These are phyloP conservation scores for Passalora sequoiae DNA, from an alignment of 2,329 filamentous ascomycete genomes.

Conservation along the genomic window DNA sequence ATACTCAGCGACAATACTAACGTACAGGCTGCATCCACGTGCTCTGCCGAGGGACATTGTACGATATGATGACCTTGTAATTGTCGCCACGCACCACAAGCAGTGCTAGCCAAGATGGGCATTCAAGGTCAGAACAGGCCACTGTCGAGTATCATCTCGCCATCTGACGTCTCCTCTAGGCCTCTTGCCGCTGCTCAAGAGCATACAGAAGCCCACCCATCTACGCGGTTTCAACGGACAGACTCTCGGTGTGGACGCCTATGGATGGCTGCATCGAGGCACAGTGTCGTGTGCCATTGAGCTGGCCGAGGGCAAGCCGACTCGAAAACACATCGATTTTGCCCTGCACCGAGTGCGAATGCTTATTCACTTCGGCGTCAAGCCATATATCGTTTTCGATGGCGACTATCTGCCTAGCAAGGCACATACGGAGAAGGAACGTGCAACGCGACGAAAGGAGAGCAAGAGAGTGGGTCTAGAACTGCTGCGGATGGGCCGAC, in stretches of 20 bases:
- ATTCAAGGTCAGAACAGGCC: slow-evolving; percentile 31
- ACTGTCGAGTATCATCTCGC: neutral
- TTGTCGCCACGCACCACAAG: neutral
- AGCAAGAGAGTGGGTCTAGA: slow-evolving; percentile 72
- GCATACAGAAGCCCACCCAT: slow-evolving; percentile 83
- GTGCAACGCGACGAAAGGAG: slow-evolving; percentile 69
- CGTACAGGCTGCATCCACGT: slow-evolving; percentile 2
- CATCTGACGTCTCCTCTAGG: slow-evolving; percentile 47
- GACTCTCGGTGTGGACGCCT: slow-evolving; percentile 90
- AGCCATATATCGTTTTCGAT: slow-evolving; percentile 93
- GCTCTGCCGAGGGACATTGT: neutral
- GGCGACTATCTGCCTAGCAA: slow-evolving; percentile 94
- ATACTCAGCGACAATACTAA: slow-evolving; percentile 2
- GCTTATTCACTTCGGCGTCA: slow-evolving; percentile 88
- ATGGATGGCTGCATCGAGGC: slow-evolving; percentile 96
- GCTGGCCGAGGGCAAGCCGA: slow-evolving; percentile 81
- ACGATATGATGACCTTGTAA: slow-evolving; percentile 4
- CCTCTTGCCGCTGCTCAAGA: slow-evolving; percentile 85
- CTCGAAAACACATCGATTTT: slow-evolving; percentile 82
- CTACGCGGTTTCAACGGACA: slow-evolving; percentile 83
- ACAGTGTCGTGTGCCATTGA: slow-evolving; percentile 87
- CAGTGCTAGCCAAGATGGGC: slow-evolving; percentile 29
- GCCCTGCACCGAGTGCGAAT: slow-evolving; percentile 87
- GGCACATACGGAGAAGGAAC: slow-evolving; percentile 73
- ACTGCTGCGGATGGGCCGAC: slow-evolving; percentile 74